Percentiles rank a stretch among this genome's conserved stretches.
Conservation (phyloP, 768 basidiomycete species). For the Coprinopsis cinerea region DNA sequence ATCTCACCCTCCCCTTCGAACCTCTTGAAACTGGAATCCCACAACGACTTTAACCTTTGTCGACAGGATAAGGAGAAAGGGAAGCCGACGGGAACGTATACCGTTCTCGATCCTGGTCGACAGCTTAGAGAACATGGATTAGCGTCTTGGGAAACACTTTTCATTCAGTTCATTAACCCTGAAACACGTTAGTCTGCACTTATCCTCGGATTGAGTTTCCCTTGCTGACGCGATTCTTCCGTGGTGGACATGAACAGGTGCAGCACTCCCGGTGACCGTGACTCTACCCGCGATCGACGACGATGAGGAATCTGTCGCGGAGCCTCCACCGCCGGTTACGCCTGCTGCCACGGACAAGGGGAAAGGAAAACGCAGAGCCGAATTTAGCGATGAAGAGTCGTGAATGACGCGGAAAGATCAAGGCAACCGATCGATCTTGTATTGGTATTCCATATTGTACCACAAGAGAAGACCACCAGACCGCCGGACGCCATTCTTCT, state of each 20-base stretch:
- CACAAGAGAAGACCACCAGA: too few relatives aligned
- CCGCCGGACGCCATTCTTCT: too few relatives aligned
- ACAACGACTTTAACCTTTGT: slow-evolving; percentile 61
- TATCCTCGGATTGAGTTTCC: slow-evolving; percentile 10
- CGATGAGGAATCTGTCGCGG: slow-evolving; percentile 47
- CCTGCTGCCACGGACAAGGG: slow-evolving; percentile 21
- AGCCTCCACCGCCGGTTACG: slow-evolving; percentile 21
- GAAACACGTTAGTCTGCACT: slow-evolving; percentile 45
- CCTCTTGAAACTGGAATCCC: slow-evolving; percentile 10
- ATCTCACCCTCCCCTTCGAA: slow-evolving; percentile 15
- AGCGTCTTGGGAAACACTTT: slow-evolving; percentile 62
- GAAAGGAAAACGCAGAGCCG: slow-evolving; percentile 65
- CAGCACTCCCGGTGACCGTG: slow-evolving; percentile 53
- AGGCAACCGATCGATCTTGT: too few relatives aligned
- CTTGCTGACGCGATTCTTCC: slow-evolving; percentile 8
- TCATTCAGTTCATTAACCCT: slow-evolving; percentile 58
- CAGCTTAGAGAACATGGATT: slow-evolving; percentile 45
- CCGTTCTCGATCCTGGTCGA: slow-evolving; percentile 39
- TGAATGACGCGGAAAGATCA: slow-evolving; percentile 1
- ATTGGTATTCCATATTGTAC: too few relatives aligned
- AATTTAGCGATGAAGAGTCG: slow-evolving; percentile 19
- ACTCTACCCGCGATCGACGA: slow-evolving; percentile 53
- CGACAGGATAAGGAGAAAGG: slow-evolving; percentile 47
- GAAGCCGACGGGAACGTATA: slow-evolving; percentile 45
- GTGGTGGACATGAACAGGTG: slow-evolving; percentile 49